phyloP scores from a whole-genome alignment of 2,329 filamentous ascomycete species.

The Pestalotiopsis sp. region DNA sequence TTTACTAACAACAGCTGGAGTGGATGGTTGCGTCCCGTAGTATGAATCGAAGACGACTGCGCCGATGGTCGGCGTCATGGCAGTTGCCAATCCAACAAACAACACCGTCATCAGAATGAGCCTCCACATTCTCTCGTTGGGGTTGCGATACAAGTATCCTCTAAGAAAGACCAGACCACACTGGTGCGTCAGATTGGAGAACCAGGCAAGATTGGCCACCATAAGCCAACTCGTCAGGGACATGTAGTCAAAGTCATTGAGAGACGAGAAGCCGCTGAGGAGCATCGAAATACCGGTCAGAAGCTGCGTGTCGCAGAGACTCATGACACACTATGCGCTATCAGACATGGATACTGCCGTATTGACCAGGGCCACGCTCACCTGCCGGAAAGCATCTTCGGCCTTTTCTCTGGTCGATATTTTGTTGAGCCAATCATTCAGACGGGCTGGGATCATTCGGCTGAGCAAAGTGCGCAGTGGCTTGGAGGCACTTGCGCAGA shows the following conservation, averaged over 20 bases:
- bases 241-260: slow-evolving; percentile 4
- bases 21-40: slow-evolving; percentile 1
- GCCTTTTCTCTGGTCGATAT: slow-evolving; percentile 6
- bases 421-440: background rate
- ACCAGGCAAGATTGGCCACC: slow-evolving; percentile 14
- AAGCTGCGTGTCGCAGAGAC: slow-evolving; percentile 8
- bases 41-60: slow-evolving; percentile 5
- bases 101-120: slow-evolving; percentile 2
- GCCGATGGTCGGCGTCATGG: background rate
- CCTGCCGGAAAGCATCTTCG: slow-evolving; percentile 10
- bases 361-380: background rate
- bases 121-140: slow-evolving; percentile 5
- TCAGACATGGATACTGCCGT: background rate
- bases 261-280: slow-evolving; percentile 6
- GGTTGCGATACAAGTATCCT: slow-evolving; percentile 10
- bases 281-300: slow-evolving; percentile 11
- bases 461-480: background rate
- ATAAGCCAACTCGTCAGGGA: slow-evolving; percentile 9
- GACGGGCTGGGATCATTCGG: background rate
- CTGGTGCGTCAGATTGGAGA: slow-evolving; percentile 14
- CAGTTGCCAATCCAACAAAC: background rate
- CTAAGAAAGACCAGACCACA: slow-evolving; percentile 12
- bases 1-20: background rate
- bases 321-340: slow-evolving; percentile 1
- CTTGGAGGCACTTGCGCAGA: background rate